phyloP scores from a whole-genome alignment of 108 stramenopile species.

The Skeletonema tropicum region DNA sequence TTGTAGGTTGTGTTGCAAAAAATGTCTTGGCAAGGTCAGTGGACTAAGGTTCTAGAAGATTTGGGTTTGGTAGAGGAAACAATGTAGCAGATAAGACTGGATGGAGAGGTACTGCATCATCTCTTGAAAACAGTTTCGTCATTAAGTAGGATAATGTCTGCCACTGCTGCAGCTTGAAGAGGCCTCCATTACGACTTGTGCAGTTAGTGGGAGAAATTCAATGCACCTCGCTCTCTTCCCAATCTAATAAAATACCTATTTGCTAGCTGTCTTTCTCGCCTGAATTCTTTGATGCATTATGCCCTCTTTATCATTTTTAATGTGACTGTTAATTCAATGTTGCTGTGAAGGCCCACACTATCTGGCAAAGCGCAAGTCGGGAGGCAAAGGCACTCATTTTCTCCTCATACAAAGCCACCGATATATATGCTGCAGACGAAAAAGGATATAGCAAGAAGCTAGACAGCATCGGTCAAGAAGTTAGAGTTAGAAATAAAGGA shows the following conservation, averaged over 20 bases:
- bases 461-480: too few relatives aligned
- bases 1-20: conserved; percentile 85
- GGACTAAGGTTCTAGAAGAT: conserved; percentile 82
- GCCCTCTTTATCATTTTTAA: too few relatives aligned
- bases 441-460: too few relatives aligned
- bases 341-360: too few relatives aligned
- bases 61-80: conserved; percentile 42
- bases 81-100: not conserved
- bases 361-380: too few relatives aligned
- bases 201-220: not conserved
- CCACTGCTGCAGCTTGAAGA: not conserved
- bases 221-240: not conserved
- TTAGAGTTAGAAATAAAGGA: too few relatives aligned
- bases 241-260: not conserved
- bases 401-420: too few relatives aligned
- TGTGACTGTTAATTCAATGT: too few relatives aligned
- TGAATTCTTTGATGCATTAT: too few relatives aligned
- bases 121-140: not conserved
- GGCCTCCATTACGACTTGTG: not conserved
- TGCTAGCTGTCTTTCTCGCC: too few relatives aligned
- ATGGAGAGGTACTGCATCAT: not conserved
- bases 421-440: too few relatives aligned
- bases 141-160: not conserved
- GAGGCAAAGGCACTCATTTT: too few relatives aligned
- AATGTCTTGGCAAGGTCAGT: conserved; percentile 77